Evolutionary conservation across 83 land plant species (phyloP).

Genomic region (Isoetes engelmannii): DNA sequence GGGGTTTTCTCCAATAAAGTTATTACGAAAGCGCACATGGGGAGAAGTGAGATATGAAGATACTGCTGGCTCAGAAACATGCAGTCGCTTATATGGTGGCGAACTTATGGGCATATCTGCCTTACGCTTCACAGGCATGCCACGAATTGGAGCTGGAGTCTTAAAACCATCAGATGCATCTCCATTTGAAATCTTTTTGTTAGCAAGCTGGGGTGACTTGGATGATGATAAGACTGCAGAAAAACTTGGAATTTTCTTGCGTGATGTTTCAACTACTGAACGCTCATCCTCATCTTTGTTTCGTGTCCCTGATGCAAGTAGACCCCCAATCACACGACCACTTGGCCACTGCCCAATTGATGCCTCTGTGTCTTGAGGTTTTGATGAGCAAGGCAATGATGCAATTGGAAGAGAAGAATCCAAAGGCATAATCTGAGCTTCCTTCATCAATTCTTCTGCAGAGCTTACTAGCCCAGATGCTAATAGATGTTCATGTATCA

Average conservation of each 20-base stretch:
- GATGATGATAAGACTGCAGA: constrained; percentile 33
- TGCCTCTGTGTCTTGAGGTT: constrained; percentile 40
- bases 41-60: constrained; percentile 49
- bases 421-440: constrained; percentile 78
- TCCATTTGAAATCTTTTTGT: not conserved
- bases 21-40: constrained; percentile 23
- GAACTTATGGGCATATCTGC: constrained; percentile 47
- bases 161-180: constrained; percentile 24
- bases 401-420: constrained; percentile 48
- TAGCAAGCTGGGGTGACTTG: constrained; percentile 1
- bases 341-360: constrained; percentile 68
- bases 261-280: constrained; percentile 25
- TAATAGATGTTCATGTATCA: constrained; percentile 87
- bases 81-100: constrained; percentile 45
- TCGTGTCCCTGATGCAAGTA: constrained; percentile 34
- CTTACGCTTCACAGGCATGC: constrained; percentile 67
- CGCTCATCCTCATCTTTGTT: constrained; percentile 39
- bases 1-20: constrained; percentile 24
- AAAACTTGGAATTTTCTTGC: constrained; percentile 53
- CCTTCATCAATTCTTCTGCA: constrained; percentile 68
- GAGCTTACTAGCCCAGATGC: constrained; percentile 64
- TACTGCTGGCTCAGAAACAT: constrained; percentile 41
- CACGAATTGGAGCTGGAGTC: constrained; percentile 24
- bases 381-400: constrained; percentile 36
- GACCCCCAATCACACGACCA: constrained; percentile 57